Percentiles rank a stretch among this genome's conserved stretches.
Evolutionary conservation across 352 stramenopile species (phyloP).

Genomic region (Peronospora tabacina): DNA sequence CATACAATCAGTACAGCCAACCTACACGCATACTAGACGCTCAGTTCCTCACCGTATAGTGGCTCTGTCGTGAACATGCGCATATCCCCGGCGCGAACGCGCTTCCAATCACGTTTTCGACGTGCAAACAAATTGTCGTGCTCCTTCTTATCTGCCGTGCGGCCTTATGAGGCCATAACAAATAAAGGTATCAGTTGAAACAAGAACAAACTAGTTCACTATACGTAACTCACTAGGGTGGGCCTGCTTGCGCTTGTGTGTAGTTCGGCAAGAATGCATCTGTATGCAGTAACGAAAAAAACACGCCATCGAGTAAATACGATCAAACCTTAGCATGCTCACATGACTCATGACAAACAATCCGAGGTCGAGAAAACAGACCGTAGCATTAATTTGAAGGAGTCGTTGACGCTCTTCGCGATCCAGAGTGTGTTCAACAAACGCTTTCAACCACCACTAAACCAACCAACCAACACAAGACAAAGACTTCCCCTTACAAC

Average conservation of each 20-base stretch:
- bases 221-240: conserved; percentile 40
- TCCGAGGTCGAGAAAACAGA: conserved; percentile 5
- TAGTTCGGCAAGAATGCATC: conserved; percentile 40
- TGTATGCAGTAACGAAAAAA: conserved; percentile 12
- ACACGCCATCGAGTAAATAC: background rate
- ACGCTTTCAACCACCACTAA: conserved; percentile 69
- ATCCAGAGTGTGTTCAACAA: conserved; percentile 67
- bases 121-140: conserved; percentile 71
- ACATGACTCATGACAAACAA: background rate
- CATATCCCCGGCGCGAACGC: conserved; percentile 53
- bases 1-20: conserved; percentile 11
- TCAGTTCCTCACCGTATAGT: conserved; percentile 40
- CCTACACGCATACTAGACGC: background rate
- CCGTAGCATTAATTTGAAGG: conserved; percentile 36
- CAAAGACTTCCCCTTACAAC: background rate
- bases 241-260: conserved; percentile 66
- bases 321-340: background rate
- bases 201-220: background rate
- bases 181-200: conserved; percentile 2
- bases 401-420: conserved; percentile 46
- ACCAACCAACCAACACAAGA: conserved; percentile 1
- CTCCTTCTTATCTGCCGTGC: conserved; percentile 61
- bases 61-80: conserved; percentile 69
- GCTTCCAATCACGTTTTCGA: conserved; percentile 66
- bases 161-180: conserved; percentile 25